Base-by-base conservation (phyloP, 2,329 filamentous ascomycete genomes). In the Didymosphaeria variabile region DNA sequence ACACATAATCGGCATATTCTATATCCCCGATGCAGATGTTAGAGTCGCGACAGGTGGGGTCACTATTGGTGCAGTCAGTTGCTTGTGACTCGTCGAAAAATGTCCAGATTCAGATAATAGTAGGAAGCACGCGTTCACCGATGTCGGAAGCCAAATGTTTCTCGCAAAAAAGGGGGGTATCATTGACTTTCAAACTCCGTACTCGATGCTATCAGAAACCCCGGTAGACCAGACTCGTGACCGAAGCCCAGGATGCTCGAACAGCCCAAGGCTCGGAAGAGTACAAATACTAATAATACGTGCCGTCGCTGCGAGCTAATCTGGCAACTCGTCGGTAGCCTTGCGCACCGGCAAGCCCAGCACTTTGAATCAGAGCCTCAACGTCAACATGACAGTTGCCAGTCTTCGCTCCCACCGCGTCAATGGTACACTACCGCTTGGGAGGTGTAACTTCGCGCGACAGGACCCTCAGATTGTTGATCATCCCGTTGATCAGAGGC, bases 401-500 rank as follows among this genome's bases (percentile, higher is more conserved):
- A 17, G 32, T 5, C 32, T 9, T 32, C 7, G 7, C 3, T 8
- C 15, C 29, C 53, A 36, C 17, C 7, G 29, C 10, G 17, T 10
- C 19, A 29, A 38, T 40, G n/a, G 23, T 1, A 40, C n/a, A 15
- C 38, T 46, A 40, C 29, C 31, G 29, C 38, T 55, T 55, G 19
- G 42, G 38, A 26, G 69, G 62, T 12, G 75, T 78, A 3, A 78
- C 71, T 58, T 77, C 73, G n/a, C 76, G 71, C 23, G 75, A 77
- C 34, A 77, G 59, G 17, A 77, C 72, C 23, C 76, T 63, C 49
- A 78, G 55, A 46, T 95, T 94, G 75, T 93, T 90, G 58, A 94
- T 79, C 64, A 95, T 86, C 1, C 90, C 90, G 63, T 90, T 88
- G 3, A 95, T 86, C 15, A 94, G 78, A 49, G 88, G 85, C 57